Percentiles rank a stretch among this genome's conserved stretches.
These are phyloP conservation scores for Eucalyptus leucophloia DNA, from an alignment of 345 rosid genomes.

Conservation along the genomic window DNA sequence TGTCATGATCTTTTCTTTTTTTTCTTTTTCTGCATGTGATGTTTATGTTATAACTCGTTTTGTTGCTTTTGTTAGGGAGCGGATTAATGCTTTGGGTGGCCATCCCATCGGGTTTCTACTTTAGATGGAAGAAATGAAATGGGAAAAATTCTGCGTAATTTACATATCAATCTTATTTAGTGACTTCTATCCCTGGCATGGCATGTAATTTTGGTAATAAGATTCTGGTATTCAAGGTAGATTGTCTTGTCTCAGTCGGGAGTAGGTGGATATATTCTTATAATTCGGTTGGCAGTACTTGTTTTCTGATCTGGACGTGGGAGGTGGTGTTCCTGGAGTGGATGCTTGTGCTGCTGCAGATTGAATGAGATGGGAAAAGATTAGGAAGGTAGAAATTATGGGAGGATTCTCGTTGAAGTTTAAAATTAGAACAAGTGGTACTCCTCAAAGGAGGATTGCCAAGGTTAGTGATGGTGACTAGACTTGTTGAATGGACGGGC, in stretches of 20 bases:
- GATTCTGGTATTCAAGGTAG: neutral
- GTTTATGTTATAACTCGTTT: neutral
- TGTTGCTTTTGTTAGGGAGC: slow-evolving; percentile 15
- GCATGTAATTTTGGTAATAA: neutral
- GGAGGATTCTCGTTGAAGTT: neutral
- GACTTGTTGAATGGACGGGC: neutral
- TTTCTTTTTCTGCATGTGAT: neutral
- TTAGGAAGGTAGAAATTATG: neutral
- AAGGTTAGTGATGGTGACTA: too few species aligned
- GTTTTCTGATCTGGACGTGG: neutral
- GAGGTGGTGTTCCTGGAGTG: neutral
- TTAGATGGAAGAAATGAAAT: slow-evolving; percentile 35
- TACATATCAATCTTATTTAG: neutral
- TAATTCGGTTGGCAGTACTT: neutral
- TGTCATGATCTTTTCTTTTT: neutral
- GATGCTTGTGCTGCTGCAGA: neutral
- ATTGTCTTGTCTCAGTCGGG: accelerated
- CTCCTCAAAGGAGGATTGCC: too few species aligned
- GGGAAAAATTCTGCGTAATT: too few species aligned
- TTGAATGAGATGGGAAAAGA: neutral
- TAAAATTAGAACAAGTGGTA: neutral
- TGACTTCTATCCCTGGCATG: neutral
- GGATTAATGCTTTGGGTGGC: slow-evolving; percentile 63
- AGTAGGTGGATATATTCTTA: neutral
- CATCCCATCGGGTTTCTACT: slow-evolving; percentile 47